Conservation (phyloP, 352 stramenopile species). For the Phytopythium kandeliae region DNA sequence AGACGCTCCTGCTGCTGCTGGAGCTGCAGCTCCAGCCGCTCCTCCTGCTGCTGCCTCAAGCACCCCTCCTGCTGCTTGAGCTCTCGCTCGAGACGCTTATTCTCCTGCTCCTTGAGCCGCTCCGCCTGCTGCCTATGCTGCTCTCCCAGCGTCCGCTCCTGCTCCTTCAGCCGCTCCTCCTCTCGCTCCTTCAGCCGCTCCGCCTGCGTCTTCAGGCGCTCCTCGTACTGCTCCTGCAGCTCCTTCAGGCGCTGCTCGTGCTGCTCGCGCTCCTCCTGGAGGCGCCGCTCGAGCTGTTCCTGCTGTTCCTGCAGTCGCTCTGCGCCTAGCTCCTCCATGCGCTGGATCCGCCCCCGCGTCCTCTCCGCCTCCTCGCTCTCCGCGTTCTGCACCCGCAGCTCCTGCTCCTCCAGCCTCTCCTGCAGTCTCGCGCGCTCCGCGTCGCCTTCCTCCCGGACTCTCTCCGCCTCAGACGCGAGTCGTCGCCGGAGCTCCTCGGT, state of each 20-base stretch:
- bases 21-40: constrained; percentile 7
- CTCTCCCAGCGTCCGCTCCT: constrained; percentile 9
- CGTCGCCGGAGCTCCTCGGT: too few relatives aligned
- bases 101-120: constrained; percentile 19
- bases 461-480: constrained; percentile 25
- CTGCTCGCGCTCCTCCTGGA: constrained; percentile 57
- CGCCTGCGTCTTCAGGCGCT: too few relatives aligned
- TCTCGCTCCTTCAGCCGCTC: constrained; percentile 7
- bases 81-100: constrained; percentile 10
- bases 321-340: too few relatives aligned
- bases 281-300: too few relatives aligned
- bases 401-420: too few relatives aligned
- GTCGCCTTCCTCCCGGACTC: constrained; percentile 58
- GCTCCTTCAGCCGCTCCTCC: constrained; percentile 17
- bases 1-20: constrained; percentile 5
- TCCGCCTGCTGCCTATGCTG: too few relatives aligned
- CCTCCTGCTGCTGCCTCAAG: too few relatives aligned
- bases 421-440: constrained; percentile 67
- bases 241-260: constrained; percentile 33
- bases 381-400: too few relatives aligned
- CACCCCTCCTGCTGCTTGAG: constrained; percentile 15
- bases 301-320: too few relatives aligned
- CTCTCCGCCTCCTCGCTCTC: too few relatives aligned
- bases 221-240: neutral
- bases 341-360: too few relatives aligned